Percentiles rank a stretch among this genome's conserved stretches.
These are phyloP conservation scores for Cordyceps fumosorosea DNA, from an alignment of 2,329 filamentous ascomycete species.

Conservation along the genomic window DNA sequence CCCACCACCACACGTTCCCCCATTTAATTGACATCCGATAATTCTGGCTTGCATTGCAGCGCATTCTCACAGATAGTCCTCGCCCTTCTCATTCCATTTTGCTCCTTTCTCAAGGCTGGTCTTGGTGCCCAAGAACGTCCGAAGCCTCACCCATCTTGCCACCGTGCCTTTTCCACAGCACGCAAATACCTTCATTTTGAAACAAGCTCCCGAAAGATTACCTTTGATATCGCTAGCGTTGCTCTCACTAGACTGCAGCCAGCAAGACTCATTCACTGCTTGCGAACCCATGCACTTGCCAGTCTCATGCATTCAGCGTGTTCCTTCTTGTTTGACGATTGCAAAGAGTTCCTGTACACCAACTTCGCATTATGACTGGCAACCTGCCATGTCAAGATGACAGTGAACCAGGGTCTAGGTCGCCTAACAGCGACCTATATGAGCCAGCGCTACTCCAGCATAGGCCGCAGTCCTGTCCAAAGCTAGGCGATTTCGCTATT, in stretches of 20 bases:
- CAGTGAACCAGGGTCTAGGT: neutral
- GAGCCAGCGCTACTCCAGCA: neutral
- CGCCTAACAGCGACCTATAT: neutral
- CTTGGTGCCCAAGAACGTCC: neutral
- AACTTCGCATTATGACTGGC: slow-evolving; percentile 1
- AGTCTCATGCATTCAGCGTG: neutral
- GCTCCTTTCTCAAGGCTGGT: neutral
- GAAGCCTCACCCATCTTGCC: neutral
- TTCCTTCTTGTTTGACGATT: neutral
- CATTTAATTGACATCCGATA: neutral
- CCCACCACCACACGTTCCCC: neutral
- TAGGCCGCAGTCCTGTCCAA: slow-evolving; percentile 8
- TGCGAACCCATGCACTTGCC: neutral
- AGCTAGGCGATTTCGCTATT: slow-evolving; percentile 11
- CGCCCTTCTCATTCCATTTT: neutral
- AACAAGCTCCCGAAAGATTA: neutral
- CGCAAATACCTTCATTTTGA: neutral
- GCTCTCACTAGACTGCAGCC: neutral
- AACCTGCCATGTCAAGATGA: neutral
- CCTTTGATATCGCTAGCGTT: neutral
- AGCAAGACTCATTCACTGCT: neutral
- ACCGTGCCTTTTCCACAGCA: neutral
- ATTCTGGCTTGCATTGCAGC: neutral
- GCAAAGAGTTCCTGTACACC: neutral
- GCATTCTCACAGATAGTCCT: too few species aligned